These are phyloP conservation scores for Neofusicoccum umdonicola DNA, from an alignment of 2,329 filamentous ascomycete genomes.

Conservation along the genomic window DNA sequence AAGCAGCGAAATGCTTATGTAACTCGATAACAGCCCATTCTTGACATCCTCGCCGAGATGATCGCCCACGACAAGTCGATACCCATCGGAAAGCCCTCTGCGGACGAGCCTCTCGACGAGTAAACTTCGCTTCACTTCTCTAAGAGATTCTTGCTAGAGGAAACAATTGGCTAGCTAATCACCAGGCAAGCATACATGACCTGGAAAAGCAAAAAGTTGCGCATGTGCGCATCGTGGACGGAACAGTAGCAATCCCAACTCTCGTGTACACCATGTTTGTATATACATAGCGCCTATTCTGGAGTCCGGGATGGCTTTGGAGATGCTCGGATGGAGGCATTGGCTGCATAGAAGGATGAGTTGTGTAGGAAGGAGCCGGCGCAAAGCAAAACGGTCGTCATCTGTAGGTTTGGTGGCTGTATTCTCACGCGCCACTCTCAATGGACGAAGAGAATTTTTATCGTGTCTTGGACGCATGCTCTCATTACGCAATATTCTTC, in stretches of 20 bases:
- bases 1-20: conserved; percentile 16
- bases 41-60: conserved; percentile 97
- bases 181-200: not conserved
- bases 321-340: conserved; percentile 7
- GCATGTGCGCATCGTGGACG: not conserved
- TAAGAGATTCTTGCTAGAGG: not conserved
- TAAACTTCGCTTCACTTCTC: not conserved
- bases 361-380: not conserved
- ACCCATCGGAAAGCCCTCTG: conserved; percentile 22
- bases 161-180: not conserved
- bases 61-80: conserved; percentile 80
- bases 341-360: conserved; percentile 9
- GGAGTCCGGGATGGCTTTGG: conserved; percentile 15
- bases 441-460: not conserved
- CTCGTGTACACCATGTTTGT: conserved; percentile 15
- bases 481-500: conserved; percentile 18
- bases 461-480: conserved; percentile 15
- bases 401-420: not conserved
- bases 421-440: not conserved
- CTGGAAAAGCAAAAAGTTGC: not conserved
- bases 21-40: conserved; percentile 64
- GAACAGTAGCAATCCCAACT: conserved; percentile 2
- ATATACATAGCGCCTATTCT: conserved; percentile 2
- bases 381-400: not conserved
- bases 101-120: not conserved